Conservation (phyloP, 495 filamentous ascomycete species). For the Bryoglossum gracile region DNA sequence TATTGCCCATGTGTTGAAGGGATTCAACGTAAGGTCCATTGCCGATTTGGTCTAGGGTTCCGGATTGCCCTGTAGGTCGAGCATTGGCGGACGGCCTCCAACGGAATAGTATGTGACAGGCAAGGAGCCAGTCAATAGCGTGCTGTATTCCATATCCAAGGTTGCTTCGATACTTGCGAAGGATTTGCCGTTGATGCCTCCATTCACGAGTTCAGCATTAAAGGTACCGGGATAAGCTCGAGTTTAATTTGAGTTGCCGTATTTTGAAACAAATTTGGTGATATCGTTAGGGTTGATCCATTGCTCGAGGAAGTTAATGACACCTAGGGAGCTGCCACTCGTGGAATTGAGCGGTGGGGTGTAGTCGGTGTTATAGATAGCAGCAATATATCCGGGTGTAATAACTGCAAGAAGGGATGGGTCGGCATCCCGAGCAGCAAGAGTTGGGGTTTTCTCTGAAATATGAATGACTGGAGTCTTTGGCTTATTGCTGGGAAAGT, state of each 20-base stretch:
- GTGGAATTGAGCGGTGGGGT: constrained; percentile 1
- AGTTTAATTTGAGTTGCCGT: not conserved
- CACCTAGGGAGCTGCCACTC: not conserved
- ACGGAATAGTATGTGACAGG: constrained; percentile 1
- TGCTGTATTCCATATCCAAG: constrained; percentile 3
- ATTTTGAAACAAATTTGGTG: not conserved
- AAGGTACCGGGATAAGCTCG: constrained; percentile 1
- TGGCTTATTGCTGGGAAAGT: not conserved
- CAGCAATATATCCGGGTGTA: not conserved
- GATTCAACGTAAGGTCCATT: constrained; percentile 2
- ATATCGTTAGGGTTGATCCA: constrained; percentile 1
- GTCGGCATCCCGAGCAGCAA: not conserved
- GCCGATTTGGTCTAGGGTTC: not conserved
- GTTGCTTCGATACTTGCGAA: not conserved
- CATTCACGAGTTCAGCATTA: constrained; percentile 1
- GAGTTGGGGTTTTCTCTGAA: too few species aligned
- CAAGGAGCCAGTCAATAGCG: constrained; percentile 1
- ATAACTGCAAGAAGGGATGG: not conserved
- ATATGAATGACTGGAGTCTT: not conserved
- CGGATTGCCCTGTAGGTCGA: not conserved
- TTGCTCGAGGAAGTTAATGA: not conserved
- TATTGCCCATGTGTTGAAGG: not conserved
- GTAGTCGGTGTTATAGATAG: constrained; percentile 3
- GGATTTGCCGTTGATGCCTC: not conserved
- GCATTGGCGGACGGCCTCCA: not conserved